Evolutionary conservation across 1,284 basidiomycete species (phyloP).

Genomic region (Porodaedalea pini): DNA sequence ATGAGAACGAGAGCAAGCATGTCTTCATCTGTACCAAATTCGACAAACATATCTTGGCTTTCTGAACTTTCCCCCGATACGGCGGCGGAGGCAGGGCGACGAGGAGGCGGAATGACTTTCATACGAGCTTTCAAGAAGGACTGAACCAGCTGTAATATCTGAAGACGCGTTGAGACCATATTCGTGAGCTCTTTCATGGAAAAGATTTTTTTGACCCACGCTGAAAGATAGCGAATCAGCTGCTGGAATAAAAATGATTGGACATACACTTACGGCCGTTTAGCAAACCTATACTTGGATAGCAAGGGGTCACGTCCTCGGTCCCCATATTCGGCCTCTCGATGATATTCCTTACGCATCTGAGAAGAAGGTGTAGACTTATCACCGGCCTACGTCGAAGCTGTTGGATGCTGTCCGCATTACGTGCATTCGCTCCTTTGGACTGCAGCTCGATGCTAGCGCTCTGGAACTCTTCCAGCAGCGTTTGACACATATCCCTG

Average conservation of each 20-base stretch:
- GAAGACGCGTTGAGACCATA: conserved; percentile 42
- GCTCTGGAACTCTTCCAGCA: conserved; percentile 54
- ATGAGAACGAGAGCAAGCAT: conserved; percentile 54
- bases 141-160: conserved; percentile 59
- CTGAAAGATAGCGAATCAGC: conserved; percentile 33
- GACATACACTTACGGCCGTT: conserved; percentile 47
- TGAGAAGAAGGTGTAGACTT: conserved; percentile 52
- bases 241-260: conserved; percentile 2
- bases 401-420: background rate
- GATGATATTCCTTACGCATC: conserved; percentile 60
- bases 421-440: conserved; percentile 19
- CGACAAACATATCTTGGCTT: conserved; percentile 72
- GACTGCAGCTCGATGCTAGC: conserved; percentile 24
- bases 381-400: background rate
- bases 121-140: conserved; percentile 63
- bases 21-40: conserved; percentile 53
- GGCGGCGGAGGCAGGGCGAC: conserved; percentile 34
- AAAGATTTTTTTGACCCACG: conserved; percentile 62
- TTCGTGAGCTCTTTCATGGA: conserved; percentile 39
- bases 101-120: conserved; percentile 45
- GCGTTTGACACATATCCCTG: conserved; percentile 52
- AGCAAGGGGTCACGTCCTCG: conserved; percentile 33
- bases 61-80: conserved; percentile 50
- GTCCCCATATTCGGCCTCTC: conserved; percentile 45
- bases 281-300: conserved; percentile 66